phyloP scores from a whole-genome alignment of 2,329 filamentous ascomycete species.

The Fusarium miscanthi region DNA sequence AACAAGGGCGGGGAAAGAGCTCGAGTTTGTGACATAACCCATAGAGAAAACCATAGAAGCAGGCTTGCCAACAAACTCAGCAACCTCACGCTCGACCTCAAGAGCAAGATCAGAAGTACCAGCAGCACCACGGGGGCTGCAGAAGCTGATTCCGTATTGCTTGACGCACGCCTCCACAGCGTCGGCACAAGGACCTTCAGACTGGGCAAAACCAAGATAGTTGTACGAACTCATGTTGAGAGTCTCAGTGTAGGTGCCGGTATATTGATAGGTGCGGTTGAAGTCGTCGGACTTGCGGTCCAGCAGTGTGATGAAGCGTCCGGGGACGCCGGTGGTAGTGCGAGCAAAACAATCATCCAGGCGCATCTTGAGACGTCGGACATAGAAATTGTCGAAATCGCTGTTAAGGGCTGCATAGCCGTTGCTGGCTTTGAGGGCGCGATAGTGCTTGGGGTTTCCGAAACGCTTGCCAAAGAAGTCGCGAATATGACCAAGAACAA shows the following conservation, averaged over 20 bases:
- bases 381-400: constrained; percentile 99
- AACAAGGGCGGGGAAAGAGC: constrained; percentile 90
- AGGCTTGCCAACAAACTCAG: constrained; percentile 92
- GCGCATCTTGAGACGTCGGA: constrained; percentile 88
- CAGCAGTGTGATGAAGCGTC: constrained; percentile 90
- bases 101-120: constrained; percentile 88
- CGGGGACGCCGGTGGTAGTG: constrained; percentile 91
- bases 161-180: constrained; percentile 86
- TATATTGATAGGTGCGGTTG: constrained; percentile 89
- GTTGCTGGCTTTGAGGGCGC: constrained; percentile 82
- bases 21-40: constrained; percentile 97
- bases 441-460: constrained; percentile 82
- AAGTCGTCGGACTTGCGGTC: constrained; percentile 92
- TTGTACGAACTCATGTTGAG: constrained; percentile 99
- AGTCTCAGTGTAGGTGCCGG: constrained; percentile 91
- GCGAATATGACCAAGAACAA: constrained; percentile 92
- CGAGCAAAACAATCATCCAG: constrained; percentile 98
- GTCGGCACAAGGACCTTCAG: constrained; percentile 95
- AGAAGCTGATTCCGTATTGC: constrained; percentile 85
- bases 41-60: constrained; percentile 98
- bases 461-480: constrained; percentile 99
- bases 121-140: constrained; percentile 83
- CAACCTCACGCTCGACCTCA: constrained; percentile 91
- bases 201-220: constrained; percentile 98
- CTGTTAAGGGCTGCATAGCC: constrained; percentile 96